Evolutionary conservation across 352 stramenopile genomes (phyloP).

Genomic region (Phytophthora pluvialis): DNA sequence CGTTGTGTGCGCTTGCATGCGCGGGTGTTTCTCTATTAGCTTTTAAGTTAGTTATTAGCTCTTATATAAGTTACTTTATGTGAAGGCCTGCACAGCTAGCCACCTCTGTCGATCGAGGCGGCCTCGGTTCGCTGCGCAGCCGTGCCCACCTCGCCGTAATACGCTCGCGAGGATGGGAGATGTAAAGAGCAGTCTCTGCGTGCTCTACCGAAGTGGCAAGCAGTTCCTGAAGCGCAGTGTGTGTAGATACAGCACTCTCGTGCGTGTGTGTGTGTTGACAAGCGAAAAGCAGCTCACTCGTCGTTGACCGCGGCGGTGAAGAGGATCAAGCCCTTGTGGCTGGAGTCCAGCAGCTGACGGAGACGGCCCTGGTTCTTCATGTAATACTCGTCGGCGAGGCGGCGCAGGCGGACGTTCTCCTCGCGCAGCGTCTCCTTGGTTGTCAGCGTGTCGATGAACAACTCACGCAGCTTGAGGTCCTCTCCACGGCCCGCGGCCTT

Average conservation of each 20-base stretch:
- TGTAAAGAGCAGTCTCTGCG: slow-evolving; percentile 26
- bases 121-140: slow-evolving; percentile 10
- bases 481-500: slow-evolving; percentile 17
- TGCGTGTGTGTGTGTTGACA: slow-evolving; percentile 19
- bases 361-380: slow-evolving; percentile 81
- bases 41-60: slow-evolving; percentile 22
- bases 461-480: slow-evolving; percentile 37
- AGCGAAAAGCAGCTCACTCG: slow-evolving; percentile 21
- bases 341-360: slow-evolving; percentile 62
- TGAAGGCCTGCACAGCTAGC: slow-evolving; percentile 21
- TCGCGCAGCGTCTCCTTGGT: slow-evolving; percentile 64
- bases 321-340: slow-evolving; percentile 51
- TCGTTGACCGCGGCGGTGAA: slow-evolving; percentile 36
- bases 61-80: slow-evolving; percentile 31
- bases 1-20: slow-evolving; percentile 11
- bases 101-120: slow-evolving; percentile 33
- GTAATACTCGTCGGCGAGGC: slow-evolving; percentile 74
- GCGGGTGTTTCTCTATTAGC: slow-evolving; percentile 24
- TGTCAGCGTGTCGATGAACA: slow-evolving; percentile 53
- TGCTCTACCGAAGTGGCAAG: neutral
- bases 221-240: slow-evolving; percentile 19
- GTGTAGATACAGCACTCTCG: slow-evolving; percentile 7
- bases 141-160: slow-evolving; percentile 16
- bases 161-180: slow-evolving; percentile 13
- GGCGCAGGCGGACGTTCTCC: slow-evolving; percentile 70